These are phyloP conservation scores for Boechera stricta DNA, from an alignment of 345 rosid genomes.

Conservation along the genomic window DNA sequence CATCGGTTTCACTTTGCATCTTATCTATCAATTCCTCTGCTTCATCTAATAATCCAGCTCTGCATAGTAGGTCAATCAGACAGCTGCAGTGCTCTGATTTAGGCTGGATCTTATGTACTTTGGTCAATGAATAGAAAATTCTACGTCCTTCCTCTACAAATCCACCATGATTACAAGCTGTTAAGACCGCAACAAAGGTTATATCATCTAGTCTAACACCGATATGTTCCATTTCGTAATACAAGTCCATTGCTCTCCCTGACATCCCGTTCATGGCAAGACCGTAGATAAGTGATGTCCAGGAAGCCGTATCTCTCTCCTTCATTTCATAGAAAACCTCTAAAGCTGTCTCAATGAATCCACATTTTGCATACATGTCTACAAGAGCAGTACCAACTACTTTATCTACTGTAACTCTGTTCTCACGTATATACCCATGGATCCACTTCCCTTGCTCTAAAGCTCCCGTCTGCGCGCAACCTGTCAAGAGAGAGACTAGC, in stretches of 20 bases:
- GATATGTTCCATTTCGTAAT: conserved; percentile 55
- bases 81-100: conserved; percentile 75
- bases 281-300: conserved; percentile 82
- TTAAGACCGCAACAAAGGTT: conserved; percentile 72
- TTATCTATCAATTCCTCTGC: conserved; percentile 62
- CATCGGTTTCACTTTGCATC: conserved; percentile 45
- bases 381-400: conserved; percentile 75
- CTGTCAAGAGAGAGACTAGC: conserved; percentile 73
- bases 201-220: conserved; percentile 64
- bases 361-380: conserved; percentile 84
- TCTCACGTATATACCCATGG: conserved; percentile 63
- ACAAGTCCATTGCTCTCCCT: conserved; percentile 58
- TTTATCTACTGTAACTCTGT: conserved; percentile 55
- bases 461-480: conserved; percentile 79
- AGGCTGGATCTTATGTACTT: conserved; percentile 54
- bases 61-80: conserved; percentile 68
- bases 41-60: conserved; percentile 72
- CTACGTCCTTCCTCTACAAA: conserved; percentile 66
- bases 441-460: conserved; percentile 85
- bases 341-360: conserved; percentile 63
- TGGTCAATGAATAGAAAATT: conserved; percentile 60
- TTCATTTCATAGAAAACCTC: conserved; percentile 56
- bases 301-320: conserved; percentile 63
- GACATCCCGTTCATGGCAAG: conserved; percentile 73
- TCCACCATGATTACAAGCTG: conserved; percentile 89